Evolutionary conservation across 2,329 filamentous ascomycete species (phyloP).

Genomic region (Aureobasidium sp.): DNA sequence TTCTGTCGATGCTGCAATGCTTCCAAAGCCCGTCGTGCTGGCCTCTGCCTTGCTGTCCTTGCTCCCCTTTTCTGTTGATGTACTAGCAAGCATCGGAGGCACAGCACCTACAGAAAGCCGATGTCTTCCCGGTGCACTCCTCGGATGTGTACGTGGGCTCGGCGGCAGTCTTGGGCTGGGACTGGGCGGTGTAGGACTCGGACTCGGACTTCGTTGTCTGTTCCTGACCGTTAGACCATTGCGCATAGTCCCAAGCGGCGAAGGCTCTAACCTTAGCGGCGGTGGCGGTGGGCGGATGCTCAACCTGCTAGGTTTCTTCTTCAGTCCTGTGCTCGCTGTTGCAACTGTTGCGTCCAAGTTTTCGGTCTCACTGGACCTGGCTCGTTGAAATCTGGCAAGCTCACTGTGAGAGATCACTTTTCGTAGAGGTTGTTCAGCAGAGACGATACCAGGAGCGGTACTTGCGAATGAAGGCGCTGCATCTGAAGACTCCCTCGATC

Average conservation of each 20-base stretch:
- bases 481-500: background rate
- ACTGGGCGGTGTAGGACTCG: constrained; percentile 25
- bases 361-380: constrained; percentile 35
- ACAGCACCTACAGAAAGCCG: background rate
- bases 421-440: constrained; percentile 65
- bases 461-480: constrained; percentile 10
- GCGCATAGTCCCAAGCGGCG: constrained; percentile 37
- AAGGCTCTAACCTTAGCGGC: constrained; percentile 18
- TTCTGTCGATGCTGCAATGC: constrained; percentile 47
- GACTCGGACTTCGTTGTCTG: constrained; percentile 20
- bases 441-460: constrained; percentile 25
- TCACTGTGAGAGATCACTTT: constrained; percentile 83
- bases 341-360: constrained; percentile 36
- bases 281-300: constrained; percentile 7
- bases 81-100: background rate
- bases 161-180: constrained; percentile 31
- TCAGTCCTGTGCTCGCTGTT: constrained; percentile 44
- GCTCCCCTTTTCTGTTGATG: constrained; percentile 19
- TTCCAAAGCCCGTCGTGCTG: constrained; percentile 40
- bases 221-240: constrained; percentile 23
- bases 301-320: constrained; percentile 35
- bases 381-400: constrained; percentile 65
- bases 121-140: constrained; percentile 3
- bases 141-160: background rate
- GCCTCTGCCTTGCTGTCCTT: constrained; percentile 39